Conservation (phyloP, 352 stramenopile genomes). For the Phytophthora syringae region DNA sequence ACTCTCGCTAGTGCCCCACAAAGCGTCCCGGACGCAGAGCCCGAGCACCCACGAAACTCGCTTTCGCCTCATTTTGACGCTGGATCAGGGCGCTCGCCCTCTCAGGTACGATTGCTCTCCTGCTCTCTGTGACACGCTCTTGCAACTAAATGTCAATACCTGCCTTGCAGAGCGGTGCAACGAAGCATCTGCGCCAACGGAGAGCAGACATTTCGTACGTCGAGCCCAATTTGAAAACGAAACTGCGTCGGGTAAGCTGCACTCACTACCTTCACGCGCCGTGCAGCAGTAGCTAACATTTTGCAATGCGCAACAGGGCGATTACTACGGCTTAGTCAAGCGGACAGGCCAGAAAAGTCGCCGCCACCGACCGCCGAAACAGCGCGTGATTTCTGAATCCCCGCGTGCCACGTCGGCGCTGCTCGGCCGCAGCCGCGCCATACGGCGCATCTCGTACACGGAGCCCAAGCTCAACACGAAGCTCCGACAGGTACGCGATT, state of each 20-base stretch:
- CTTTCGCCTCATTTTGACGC: not conserved
- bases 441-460: conserved; percentile 56
- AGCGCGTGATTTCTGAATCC: conserved; percentile 15
- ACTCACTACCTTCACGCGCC: not conserved
- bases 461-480: conserved; percentile 85
- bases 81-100: conserved; percentile 8
- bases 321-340: conserved; percentile 71
- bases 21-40: not conserved
- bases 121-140: not conserved
- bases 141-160: not conserved
- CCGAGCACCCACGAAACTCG: not conserved
- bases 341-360: conserved; percentile 22
- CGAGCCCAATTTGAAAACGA: conserved; percentile 67
- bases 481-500: conserved; percentile 65
- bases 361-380: conserved; percentile 19
- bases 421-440: conserved; percentile 29
- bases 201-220: conserved; percentile 54
- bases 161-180: conserved; percentile 12
- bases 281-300: conserved; percentile 10
- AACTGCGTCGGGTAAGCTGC: conserved; percentile 55
- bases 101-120: conserved; percentile 13
- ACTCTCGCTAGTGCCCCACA: too few relatives aligned
- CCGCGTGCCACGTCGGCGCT: conserved; percentile 25
- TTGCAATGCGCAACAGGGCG: conserved; percentile 41
- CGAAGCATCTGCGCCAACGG: conserved; percentile 49